phyloP scores from a whole-genome alignment of 2,329 filamentous ascomycete genomes.

The Penicillium sp. region DNA sequence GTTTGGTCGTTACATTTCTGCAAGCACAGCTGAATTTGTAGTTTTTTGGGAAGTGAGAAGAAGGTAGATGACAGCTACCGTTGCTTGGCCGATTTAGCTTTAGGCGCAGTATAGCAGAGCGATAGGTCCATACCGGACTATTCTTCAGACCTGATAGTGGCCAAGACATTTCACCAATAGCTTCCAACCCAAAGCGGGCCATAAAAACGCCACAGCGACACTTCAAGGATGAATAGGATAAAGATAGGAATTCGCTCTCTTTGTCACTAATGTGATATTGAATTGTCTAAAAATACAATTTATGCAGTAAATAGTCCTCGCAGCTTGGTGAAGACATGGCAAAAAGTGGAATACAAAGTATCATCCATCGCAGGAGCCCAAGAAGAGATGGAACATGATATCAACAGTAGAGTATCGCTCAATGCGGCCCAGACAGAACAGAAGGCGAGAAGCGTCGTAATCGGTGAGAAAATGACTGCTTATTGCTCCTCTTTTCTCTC shows the following conservation, averaged over 20 bases:
- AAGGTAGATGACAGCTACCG: too few species aligned
- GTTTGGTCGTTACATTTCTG: neutral
- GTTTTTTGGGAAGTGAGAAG: too few species aligned
- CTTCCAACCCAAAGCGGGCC: too few species aligned
- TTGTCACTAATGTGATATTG: conserved; percentile 18
- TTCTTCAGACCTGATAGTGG: too few species aligned
- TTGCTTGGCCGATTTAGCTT: too few species aligned
- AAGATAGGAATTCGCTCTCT: neutral
- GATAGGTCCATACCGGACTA: too few species aligned
- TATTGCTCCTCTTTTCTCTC: conserved; percentile 29
- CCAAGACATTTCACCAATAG: too few species aligned
- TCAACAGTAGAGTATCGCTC: conserved; percentile 17
- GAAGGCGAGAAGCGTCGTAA: conserved; percentile 5
- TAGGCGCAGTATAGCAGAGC: too few species aligned
- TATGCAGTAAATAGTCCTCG: conserved; percentile 23
- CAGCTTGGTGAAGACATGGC: conserved; percentile 16
- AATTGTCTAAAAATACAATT: conserved; percentile 36
- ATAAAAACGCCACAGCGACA: too few species aligned
- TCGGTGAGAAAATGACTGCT: neutral
- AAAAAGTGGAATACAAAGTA: conserved; percentile 21
- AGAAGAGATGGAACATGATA: conserved; percentile 18
- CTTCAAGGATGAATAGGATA: too few species aligned
- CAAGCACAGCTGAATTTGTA: too few species aligned
- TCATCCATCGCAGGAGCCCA: conserved; percentile 17
- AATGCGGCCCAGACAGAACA: conserved; percentile 5